A percentile compares a stretch with the other conserved stretches of the same genome.
Conservation (phyloP, 208 protist species). For the Acanthamoeba royreba region DNA sequence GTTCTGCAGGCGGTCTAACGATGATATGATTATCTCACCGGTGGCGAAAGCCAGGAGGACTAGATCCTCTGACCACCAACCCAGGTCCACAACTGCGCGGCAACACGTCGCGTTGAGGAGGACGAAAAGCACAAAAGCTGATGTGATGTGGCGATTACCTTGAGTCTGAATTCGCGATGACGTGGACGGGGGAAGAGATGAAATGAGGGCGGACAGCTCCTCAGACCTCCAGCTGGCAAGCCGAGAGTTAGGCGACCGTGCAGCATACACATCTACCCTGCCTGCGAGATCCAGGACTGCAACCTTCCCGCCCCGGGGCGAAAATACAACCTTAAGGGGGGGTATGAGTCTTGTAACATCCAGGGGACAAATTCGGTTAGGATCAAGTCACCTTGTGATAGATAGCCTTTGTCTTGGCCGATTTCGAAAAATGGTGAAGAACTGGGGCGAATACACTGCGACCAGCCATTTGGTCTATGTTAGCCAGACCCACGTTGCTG, state of each 20-base stretch:
- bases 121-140: background rate
- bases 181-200: background rate
- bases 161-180: background rate
- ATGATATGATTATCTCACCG: background rate
- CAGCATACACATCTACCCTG: background rate
- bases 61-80: constrained; percentile 8
- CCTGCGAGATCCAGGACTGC: background rate
- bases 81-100: background rate
- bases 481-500: background rate
- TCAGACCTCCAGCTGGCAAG: background rate
- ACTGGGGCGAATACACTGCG: background rate
- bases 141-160: background rate
- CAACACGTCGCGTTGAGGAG: background rate
- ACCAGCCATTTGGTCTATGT: background rate
- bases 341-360: too few species aligned
- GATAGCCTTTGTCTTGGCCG: background rate
- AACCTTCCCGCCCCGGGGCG: background rate
- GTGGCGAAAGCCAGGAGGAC: background rate
- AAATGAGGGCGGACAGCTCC: background rate
- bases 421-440: background rate
- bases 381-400: too few species aligned
- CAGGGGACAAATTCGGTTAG: too few species aligned
- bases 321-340: background rate
- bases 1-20: background rate
- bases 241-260: background rate